These are phyloP conservation scores for Pythium brachiatum DNA, from an alignment of 352 stramenopile genomes.

Conservation along the genomic window DNA sequence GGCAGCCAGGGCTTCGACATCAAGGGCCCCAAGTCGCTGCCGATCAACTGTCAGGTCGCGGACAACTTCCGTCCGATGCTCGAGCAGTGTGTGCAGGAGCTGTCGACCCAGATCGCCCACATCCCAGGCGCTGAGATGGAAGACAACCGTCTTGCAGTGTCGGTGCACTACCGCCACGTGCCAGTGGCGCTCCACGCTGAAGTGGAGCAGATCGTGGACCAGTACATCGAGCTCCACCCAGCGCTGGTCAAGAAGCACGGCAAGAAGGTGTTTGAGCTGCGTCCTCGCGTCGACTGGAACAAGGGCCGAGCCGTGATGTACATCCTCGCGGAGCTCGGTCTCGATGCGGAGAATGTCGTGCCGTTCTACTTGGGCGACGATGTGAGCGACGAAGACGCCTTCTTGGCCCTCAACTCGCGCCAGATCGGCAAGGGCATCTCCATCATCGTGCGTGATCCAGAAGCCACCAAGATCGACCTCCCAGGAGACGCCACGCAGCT, in stretches of 20 bases:
- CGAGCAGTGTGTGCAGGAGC: slow-evolving; percentile 37
- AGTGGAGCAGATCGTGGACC: slow-evolving; percentile 87
- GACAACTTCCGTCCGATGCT: slow-evolving; percentile 52
- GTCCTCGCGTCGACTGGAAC: slow-evolving; percentile 76
- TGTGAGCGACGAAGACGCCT: slow-evolving; percentile 76
- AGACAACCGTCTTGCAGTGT: slow-evolving; percentile 76
- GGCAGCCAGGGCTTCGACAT: slow-evolving; percentile 84
- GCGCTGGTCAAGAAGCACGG: slow-evolving; percentile 61
- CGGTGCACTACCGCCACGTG: slow-evolving; percentile 76
- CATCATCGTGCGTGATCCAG: slow-evolving; percentile 60
- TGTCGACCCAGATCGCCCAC: slow-evolving; percentile 35
- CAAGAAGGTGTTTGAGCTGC: slow-evolving; percentile 81
- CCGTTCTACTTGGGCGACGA: slow-evolving; percentile 85
- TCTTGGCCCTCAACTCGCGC: slow-evolving; percentile 49
- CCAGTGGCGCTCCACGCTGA: slow-evolving; percentile 36
- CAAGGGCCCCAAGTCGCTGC: slow-evolving; percentile 49
- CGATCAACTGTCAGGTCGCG: slow-evolving; percentile 58
- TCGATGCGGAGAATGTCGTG: slow-evolving; percentile 63
- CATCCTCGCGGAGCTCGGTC: slow-evolving; percentile 61
- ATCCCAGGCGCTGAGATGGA: slow-evolving; percentile 64
- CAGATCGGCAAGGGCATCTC: slow-evolving; percentile 47
- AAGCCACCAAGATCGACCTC: slow-evolving; percentile 43
- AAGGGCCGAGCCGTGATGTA: slow-evolving; percentile 77
- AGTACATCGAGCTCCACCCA: slow-evolving; percentile 50
- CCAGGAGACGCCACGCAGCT: slow-evolving; percentile 46